phyloP scores from a whole-genome alignment of 108 stramenopile species.

The Phaeodactylum tricornutum region DNA sequence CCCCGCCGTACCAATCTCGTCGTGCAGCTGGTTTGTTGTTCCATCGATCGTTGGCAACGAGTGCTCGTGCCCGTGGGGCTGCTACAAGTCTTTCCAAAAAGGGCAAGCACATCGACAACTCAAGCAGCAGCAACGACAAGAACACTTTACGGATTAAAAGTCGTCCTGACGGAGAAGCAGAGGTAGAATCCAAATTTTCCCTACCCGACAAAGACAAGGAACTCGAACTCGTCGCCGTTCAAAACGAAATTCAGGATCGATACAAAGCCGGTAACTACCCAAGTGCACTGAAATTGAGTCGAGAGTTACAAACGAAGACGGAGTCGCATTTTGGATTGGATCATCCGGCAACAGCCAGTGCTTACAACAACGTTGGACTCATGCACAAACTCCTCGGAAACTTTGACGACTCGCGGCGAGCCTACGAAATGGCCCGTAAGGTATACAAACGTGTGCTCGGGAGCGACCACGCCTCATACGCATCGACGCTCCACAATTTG shows the following conservation, averaged over 20 bases:
- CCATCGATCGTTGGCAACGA: too few relatives aligned
- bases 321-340: slow-evolving; percentile 47
- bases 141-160: background rate
- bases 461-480: slow-evolving; percentile 73
- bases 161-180: slow-evolving; percentile 2
- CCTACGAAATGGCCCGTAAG: slow-evolving; percentile 43
- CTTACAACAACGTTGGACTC: slow-evolving; percentile 72
- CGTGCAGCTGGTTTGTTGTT: too few relatives aligned
- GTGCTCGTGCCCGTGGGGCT: too few relatives aligned
- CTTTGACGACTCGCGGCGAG: slow-evolving; percentile 45
- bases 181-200: slow-evolving; percentile 4
- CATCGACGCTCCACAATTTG: slow-evolving; percentile 69
- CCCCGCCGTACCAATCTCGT: too few relatives aligned
- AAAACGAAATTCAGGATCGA: slow-evolving; percentile 36
- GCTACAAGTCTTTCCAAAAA: slow-evolving; percentile 2
- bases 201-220: slow-evolving; percentile 51
- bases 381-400: slow-evolving; percentile 67
- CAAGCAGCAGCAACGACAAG: background rate
- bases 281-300: slow-evolving; percentile 33
- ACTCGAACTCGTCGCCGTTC: slow-evolving; percentile 46
- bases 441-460: slow-evolving; percentile 65
- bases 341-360: slow-evolving; percentile 78
- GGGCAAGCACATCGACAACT: background rate
- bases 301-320: slow-evolving; percentile 29
- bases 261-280: slow-evolving; percentile 53